Conservation (phyloP, 2,329 filamentous ascomycete genomes). For the Fusarium sp. region DNA sequence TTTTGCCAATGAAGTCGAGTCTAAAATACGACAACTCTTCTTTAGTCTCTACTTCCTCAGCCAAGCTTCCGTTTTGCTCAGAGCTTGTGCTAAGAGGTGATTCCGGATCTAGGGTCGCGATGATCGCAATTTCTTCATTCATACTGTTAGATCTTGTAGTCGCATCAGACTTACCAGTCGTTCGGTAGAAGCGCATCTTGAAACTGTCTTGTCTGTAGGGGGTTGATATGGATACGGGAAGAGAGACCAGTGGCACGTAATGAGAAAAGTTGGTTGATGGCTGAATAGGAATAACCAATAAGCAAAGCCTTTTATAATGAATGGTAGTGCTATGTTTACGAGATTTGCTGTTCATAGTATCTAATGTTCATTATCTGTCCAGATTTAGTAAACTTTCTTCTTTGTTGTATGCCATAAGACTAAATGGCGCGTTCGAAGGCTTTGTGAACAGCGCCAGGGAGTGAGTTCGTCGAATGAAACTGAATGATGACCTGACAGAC, state of each 20-base stretch:
- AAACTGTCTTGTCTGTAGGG: too few species aligned
- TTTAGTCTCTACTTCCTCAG: rapidly evolving
- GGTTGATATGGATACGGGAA: too few species aligned
- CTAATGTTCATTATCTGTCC: background rate
- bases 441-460: background rate
- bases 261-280: background rate
- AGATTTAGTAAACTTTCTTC: too few species aligned
- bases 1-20: rapidly evolving
- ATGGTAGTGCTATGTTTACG: rapidly evolving
- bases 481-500: background rate
- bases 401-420: background rate
- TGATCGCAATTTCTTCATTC: background rate
- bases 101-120: background rate
- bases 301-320: background rate
- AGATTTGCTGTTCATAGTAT: rapidly evolving
- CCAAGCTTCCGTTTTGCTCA: rapidly evolving
- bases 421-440: background rate
- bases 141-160: background rate
- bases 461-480: too few species aligned
- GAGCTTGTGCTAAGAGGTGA: rapidly evolving
- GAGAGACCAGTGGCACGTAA: background rate
- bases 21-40: background rate
- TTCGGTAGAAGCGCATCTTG: background rate
- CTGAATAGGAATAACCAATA: rapidly evolving
- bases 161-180: background rate